Percentiles rank a stretch among this genome's conserved stretches.
phyloP scores from a whole-genome alignment of 2,329 filamentous ascomycete species.

The Beauveria scarabaeidicola region DNA sequence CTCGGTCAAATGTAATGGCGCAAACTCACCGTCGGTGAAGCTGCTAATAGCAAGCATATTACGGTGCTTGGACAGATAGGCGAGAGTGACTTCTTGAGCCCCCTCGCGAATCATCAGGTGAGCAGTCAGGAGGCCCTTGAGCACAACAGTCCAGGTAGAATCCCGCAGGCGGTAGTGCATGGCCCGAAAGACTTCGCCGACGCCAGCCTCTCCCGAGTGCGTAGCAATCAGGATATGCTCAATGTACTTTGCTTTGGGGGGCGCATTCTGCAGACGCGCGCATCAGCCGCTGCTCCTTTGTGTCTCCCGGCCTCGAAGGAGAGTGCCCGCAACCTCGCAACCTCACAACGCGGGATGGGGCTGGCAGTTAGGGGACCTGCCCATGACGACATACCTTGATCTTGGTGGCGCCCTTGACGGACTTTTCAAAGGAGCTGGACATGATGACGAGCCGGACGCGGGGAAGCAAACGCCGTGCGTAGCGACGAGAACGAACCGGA shows the following conservation, averaged over 20 bases:
- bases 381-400: slow-evolving; percentile 59
- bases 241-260: slow-evolving; percentile 98
- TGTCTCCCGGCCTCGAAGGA: background rate
- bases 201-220: slow-evolving; percentile 86
- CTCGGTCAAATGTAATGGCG: too few relatives aligned
- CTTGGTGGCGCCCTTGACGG: slow-evolving; percentile 97
- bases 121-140: slow-evolving; percentile 92
- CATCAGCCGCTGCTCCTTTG: background rate
- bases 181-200: slow-evolving; percentile 90
- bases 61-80: slow-evolving; percentile 74
- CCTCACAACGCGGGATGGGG: background rate
- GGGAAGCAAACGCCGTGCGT: slow-evolving; percentile 11
- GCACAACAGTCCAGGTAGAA: slow-evolving; percentile 98
- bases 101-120: slow-evolving; percentile 98
- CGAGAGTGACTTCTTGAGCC: slow-evolving; percentile 76
- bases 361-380: background rate
- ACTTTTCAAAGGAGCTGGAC: slow-evolving; percentile 94
- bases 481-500: background rate
- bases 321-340: background rate
- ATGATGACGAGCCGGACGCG: slow-evolving; percentile 35
- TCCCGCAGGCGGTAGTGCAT: slow-evolving; percentile 83
- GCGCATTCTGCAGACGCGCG: slow-evolving; percentile 58
- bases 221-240: slow-evolving; percentile 95
- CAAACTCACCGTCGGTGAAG: slow-evolving; percentile 76
- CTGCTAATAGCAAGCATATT: slow-evolving; percentile 79